A percentile compares a stretch with the other conserved stretches of the same genome.
These are phyloP conservation scores for Cardiospermum halicacabum DNA, from an alignment of 345 rosid genomes.

Conservation along the genomic window DNA sequence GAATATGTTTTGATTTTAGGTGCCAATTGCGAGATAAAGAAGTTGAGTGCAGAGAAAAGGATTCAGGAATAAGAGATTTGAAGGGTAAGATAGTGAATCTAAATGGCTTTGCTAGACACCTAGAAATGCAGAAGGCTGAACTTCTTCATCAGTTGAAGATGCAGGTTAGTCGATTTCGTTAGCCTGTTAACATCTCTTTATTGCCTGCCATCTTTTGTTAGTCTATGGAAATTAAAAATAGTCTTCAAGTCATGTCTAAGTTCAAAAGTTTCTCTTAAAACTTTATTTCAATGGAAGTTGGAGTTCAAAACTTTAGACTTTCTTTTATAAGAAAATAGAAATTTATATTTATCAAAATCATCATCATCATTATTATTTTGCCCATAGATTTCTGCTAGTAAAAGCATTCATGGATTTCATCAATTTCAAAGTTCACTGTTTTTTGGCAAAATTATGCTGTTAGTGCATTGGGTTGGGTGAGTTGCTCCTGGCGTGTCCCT, in stretches of 20 bases:
- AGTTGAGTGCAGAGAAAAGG: constrained; percentile 73
- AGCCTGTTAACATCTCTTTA: neutral
- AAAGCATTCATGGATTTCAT: neutral
- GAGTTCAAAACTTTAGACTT: neutral
- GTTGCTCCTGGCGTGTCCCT: neutral
- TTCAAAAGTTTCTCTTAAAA: neutral
- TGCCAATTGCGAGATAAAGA: constrained; percentile 79
- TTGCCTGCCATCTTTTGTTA: neutral
- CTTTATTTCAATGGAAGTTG: neutral
- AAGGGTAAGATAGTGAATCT: constrained; percentile 73
- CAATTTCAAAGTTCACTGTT: neutral
- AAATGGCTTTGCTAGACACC: constrained; percentile 46
- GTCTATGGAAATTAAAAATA: too few species aligned
- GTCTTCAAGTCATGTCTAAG: neutral
- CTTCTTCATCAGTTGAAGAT: constrained; percentile 60
- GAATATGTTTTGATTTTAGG: constrained; percentile 31
- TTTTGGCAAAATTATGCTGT: neutral
- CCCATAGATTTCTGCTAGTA: neutral
- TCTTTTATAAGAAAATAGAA: neutral
- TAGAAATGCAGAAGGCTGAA: constrained; percentile 61
- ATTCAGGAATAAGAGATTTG: constrained; percentile 54
- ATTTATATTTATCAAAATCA: too few species aligned
- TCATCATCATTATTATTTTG: too few species aligned
- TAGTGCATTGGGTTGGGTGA: neutral
- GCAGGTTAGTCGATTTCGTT: constrained; percentile 40